Conservation (phyloP, 2,329 filamentous ascomycete species). For the Colletotrichum sp. region DNA sequence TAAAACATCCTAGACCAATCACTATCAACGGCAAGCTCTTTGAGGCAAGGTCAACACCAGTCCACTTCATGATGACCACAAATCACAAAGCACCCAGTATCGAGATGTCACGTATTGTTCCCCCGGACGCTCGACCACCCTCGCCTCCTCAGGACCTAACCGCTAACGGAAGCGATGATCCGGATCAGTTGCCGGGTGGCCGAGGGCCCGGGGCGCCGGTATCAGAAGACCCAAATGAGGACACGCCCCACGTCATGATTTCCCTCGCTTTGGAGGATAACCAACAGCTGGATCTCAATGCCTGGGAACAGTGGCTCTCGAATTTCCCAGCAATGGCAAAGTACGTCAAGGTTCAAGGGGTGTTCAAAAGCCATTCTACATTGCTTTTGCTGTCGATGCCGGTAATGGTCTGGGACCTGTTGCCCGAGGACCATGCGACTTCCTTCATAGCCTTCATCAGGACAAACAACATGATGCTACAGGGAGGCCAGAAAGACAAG, state of each 20-base stretch:
- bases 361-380: constrained; percentile 67
- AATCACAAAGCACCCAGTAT: constrained; percentile 65
- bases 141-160: constrained; percentile 37
- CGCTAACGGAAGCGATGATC: background rate
- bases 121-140: constrained; percentile 37
- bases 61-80: constrained; percentile 69
- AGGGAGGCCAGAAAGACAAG: background rate
- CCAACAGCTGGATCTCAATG: constrained; percentile 60
- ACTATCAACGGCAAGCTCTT: constrained; percentile 63
- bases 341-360: constrained; percentile 65
- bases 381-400: constrained; percentile 63
- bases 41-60: constrained; percentile 62
- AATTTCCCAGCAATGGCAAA: constrained; percentile 63
- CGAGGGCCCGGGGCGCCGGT: constrained; percentile 9
- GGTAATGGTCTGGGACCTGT: constrained; percentile 64
- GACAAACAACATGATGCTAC: constrained; percentile 8
- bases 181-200: background rate
- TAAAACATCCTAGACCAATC: constrained; percentile 64
- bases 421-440: constrained; percentile 62
- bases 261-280: constrained; percentile 64
- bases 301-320: constrained; percentile 63
- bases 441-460: constrained; percentile 48
- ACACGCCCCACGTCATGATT: constrained; percentile 66
- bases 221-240: constrained; percentile 53
- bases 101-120: constrained; percentile 51